These are phyloP conservation scores for Pichia sp. DNA, from an alignment of 1,139 yeast species.

Conservation along the genomic window DNA sequence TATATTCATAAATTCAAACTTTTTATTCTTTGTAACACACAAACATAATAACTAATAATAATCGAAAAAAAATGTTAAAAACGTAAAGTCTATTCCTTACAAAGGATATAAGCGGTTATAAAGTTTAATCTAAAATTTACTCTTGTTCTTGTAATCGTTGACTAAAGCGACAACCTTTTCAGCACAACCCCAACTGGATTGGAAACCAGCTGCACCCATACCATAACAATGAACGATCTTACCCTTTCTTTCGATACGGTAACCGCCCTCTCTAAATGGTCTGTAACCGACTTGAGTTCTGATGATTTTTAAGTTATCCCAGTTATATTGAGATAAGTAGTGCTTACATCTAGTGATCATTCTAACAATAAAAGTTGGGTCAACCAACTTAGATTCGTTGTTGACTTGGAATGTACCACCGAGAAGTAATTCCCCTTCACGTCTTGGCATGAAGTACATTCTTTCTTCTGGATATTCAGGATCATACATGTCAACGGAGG, in stretches of 20 bases:
- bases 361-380: slow-evolving; percentile 39
- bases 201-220: slow-evolving; percentile 55
- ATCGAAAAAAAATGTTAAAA: too few relatives aligned
- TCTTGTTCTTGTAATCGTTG: neutral
- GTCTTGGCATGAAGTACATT: slow-evolving; percentile 50
- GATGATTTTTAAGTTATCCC: slow-evolving; percentile 39
- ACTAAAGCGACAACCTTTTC: slow-evolving; percentile 11
- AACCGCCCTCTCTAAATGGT: slow-evolving; percentile 49
- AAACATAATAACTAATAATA: too few relatives aligned
- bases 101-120: too few relatives aligned
- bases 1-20: too few relatives aligned
- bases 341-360: slow-evolving; percentile 40
- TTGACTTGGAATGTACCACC: slow-evolving; percentile 47
- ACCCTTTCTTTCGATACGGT: slow-evolving; percentile 30
- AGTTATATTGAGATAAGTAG: slow-evolving; percentile 41
- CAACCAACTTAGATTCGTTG: slow-evolving; percentile 32
- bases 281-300: slow-evolving; percentile 47
- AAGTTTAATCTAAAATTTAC: neutral
- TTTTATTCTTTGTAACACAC: too few relatives aligned
- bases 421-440: slow-evolving; percentile 53
- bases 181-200: slow-evolving; percentile 31
- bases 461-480: slow-evolving; percentile 37
- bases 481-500: slow-evolving; percentile 34
- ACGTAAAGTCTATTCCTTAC: too few relatives aligned
- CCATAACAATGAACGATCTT: slow-evolving; percentile 46